These are phyloP conservation scores for Petasospora rhodanensis DNA, from an alignment of 1,139 yeast genomes.

Conservation along the genomic window DNA sequence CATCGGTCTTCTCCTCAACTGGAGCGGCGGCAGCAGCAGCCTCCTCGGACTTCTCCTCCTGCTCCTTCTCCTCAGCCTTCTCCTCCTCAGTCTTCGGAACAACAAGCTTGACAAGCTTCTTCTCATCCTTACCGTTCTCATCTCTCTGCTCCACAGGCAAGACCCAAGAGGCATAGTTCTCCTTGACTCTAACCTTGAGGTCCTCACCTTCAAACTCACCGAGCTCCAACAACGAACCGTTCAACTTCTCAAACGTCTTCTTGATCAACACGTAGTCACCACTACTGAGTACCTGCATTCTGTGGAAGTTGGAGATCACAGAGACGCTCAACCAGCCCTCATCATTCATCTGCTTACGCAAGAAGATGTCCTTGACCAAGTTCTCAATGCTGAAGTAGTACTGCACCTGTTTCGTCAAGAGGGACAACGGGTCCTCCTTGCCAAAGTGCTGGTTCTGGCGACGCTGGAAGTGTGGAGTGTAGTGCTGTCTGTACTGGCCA, in stretches of 20 bases:
- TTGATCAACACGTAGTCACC: slow-evolving; percentile 44
- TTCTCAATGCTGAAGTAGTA: slow-evolving; percentile 89
- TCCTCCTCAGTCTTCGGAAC: slow-evolving; percentile 3
- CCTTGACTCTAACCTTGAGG: slow-evolving; percentile 39
- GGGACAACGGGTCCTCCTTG: slow-evolving; percentile 20
- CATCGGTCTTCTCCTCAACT: not conserved
- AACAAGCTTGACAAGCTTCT: slow-evolving; percentile 5
- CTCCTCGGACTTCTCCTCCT: slow-evolving; percentile 4
- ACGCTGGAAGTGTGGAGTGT: slow-evolving; percentile 2
- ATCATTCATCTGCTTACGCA: slow-evolving; percentile 75
- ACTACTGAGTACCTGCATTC: slow-evolving; percentile 57
- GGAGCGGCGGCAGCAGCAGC: not conserved
- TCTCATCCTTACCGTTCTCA: slow-evolving; percentile 33
- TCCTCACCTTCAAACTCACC: slow-evolving; percentile 24
- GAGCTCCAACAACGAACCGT: slow-evolving; percentile 30
- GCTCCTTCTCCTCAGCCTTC: slow-evolving; percentile 1
- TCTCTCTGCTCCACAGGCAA: slow-evolving; percentile 44
- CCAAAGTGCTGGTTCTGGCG: slow-evolving; percentile 20
- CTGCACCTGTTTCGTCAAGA: slow-evolving; percentile 57
- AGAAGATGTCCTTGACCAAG: slow-evolving; percentile 71
- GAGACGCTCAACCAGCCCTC: slow-evolving; percentile 68
- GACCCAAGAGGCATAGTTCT: slow-evolving; percentile 45
- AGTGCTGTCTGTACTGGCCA: too few relatives aligned
- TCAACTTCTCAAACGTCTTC: slow-evolving; percentile 45
- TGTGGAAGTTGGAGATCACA: slow-evolving; percentile 65